These are phyloP conservation scores for Globisporangium orthogonon DNA, from an alignment of 352 stramenopile species.

Conservation along the genomic window DNA sequence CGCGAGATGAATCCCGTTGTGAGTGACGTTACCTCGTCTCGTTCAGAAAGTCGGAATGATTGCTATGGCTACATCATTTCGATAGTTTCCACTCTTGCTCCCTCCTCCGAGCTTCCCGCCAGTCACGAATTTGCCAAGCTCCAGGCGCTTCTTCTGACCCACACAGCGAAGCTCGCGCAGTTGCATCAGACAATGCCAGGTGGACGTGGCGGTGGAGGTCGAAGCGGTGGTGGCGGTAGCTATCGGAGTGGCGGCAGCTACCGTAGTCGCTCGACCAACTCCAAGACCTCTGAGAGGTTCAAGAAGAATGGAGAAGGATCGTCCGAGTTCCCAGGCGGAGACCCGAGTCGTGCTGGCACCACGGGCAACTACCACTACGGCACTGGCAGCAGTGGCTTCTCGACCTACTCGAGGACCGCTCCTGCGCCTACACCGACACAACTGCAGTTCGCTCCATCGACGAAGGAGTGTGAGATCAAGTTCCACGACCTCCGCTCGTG, in stretches of 20 bases:
- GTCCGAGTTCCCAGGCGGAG: not conserved
- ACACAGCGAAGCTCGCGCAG: too few species aligned
- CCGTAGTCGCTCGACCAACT: not conserved
- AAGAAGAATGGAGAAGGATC: not conserved
- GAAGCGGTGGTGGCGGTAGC: not conserved
- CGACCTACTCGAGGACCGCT: not conserved
- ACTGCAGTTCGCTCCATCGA: not conserved
- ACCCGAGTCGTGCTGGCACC: not conserved
- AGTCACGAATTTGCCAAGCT: too few species aligned
- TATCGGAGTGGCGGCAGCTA: not conserved
- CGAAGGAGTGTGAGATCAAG: not conserved
- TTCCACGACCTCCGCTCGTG: constrained; percentile 4
- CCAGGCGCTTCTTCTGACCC: too few species aligned
- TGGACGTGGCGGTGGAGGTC: not conserved
- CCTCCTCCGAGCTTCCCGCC: too few species aligned
- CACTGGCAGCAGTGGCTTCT: too few species aligned
- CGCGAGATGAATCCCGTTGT: too few species aligned
- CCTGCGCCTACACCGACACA: not conserved
- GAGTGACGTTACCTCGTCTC: too few species aligned
- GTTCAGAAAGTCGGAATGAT: too few species aligned
- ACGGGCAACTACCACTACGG: not conserved
- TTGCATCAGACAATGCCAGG: not conserved
- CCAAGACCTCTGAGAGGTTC: not conserved
- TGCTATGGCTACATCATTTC: too few species aligned
- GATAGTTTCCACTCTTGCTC: too few species aligned